Evolutionary conservation across 345 rosid species (phyloP), one percentile per base, ranked within the genome.

Genomic region (Eucalyptus caleyi): DNA sequence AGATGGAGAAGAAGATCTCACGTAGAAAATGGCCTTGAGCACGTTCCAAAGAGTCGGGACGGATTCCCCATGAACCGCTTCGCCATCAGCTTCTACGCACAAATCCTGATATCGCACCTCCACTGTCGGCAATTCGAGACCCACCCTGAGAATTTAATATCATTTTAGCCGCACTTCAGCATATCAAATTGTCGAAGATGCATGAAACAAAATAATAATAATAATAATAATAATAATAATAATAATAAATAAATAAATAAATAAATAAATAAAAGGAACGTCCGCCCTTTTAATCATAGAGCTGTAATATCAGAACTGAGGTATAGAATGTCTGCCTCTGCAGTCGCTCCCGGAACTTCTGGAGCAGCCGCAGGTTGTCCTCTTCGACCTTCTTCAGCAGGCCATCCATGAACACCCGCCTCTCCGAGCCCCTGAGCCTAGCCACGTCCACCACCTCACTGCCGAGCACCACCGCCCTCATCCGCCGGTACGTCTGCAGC

Each of bases 31-130:
- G 87, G 86, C 59, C n/a, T 82, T 87, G 50, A 93, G 9, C 50
- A 94, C 49, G 90, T 92, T 94, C 93, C 93, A 92, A 32, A 92
- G 92, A 18, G 94, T 91, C 11, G 92, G 93, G 56, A 94, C 90
- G 53, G 93, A 89, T 89, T 88, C 89, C 21, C 95, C 94, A 80
- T 91, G 91, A 88, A 89, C 93, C 18, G 91, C 90, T 82, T 91
- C 91, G 50, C 87, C 88, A 26, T 92, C 91, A 72, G 94, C 93
- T 87, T 93, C 93, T 23, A 93, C 88, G 2, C 77, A 89, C 86
- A 93, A 44, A 80, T 92, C 89, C 45, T 89, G 87, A 86, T 89
- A 93, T 51, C 94, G 90, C 65, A 93, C 94, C 89, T 93, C 95
- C 65, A 94, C 90, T 0, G 92, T 87, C 11, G 93, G 92, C 34